Evolutionary conservation across 2,329 filamentous ascomycete genomes (phyloP).

Genomic region (Rhinocladiella similis): DNA sequence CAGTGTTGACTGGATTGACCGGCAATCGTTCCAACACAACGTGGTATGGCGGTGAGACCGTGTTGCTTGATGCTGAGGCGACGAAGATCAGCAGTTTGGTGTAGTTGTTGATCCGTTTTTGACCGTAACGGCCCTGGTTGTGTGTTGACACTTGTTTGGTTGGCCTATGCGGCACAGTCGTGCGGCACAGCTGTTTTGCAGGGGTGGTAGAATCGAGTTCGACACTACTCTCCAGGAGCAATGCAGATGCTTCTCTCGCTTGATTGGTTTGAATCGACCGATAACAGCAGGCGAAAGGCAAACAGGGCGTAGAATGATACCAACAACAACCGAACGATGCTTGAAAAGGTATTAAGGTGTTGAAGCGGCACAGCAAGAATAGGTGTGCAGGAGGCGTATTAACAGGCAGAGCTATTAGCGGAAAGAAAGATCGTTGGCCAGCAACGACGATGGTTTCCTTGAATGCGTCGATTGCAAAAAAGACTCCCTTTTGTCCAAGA

Average conservation of each 20-base stretch:
- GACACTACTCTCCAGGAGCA: conserved; percentile 17
- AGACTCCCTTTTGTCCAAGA: conserved; percentile 12
- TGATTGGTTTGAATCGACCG: conserved; percentile 4
- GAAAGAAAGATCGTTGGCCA: conserved; percentile 26
- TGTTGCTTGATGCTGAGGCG: conserved; percentile 13
- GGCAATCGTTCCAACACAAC: conserved; percentile 24
- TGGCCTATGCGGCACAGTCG: not conserved
- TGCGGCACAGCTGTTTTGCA: conserved; percentile 4
- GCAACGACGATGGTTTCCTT: conserved; percentile 26
- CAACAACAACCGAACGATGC: not conserved
- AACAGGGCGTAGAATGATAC: not conserved
- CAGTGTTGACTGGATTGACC: conserved; percentile 26
- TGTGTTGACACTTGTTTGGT: not conserved
- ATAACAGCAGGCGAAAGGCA: not conserved
- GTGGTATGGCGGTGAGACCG: conserved; percentile 11
- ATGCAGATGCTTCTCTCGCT: conserved; percentile 10
- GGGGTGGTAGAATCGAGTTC: conserved; percentile 1
- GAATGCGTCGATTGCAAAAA: conserved; percentile 14
- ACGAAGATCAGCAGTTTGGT: conserved; percentile 2
- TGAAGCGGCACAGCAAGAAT: conserved; percentile 23
- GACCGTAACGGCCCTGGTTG: conserved; percentile 2
- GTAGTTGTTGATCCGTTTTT: not conserved
- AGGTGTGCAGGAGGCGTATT: conserved; percentile 9
- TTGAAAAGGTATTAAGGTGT: conserved; percentile 12
- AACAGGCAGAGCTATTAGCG: conserved; percentile 25